These are phyloP conservation scores for Eimeria zaria DNA, from an alignment of 169 alveolate genomes.

Conservation along the genomic window DNA sequence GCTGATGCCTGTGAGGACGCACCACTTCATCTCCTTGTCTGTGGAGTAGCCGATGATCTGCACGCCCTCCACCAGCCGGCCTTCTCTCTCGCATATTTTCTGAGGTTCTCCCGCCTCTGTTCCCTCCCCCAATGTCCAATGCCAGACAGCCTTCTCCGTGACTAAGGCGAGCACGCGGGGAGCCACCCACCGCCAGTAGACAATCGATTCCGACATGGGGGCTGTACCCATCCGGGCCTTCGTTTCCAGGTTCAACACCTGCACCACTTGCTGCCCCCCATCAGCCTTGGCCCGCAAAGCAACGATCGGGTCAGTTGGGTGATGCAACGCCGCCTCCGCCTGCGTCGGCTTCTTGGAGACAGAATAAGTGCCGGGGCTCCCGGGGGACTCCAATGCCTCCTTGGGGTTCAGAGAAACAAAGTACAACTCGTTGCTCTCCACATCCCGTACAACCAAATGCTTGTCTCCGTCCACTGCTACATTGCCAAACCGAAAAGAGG, in stretches of 20 bases:
- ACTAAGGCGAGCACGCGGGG: constrained; percentile 95
- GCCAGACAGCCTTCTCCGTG: constrained; percentile 95
- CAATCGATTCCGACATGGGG: constrained; percentile 94
- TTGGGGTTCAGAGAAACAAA: constrained; percentile 89
- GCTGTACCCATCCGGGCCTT: constrained; percentile 95
- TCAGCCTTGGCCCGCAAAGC: constrained; percentile 95
- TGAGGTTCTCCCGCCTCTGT: constrained; percentile 87
- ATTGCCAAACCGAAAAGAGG: constrained; percentile 88
- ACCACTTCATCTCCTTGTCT: constrained; percentile 94
- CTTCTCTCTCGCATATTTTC: constrained; percentile 95
- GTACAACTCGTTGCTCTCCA: constrained; percentile 85
- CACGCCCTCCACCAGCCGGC: constrained; percentile 93
- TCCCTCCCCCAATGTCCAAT: constrained; percentile 91
- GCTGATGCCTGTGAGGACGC: constrained; percentile 96
- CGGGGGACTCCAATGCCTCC: constrained; percentile 78
- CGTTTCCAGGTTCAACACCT: constrained; percentile 96
- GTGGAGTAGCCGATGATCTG: constrained; percentile 92
- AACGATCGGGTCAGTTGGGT: constrained; percentile 96
- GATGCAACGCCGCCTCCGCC: constrained; percentile 98
- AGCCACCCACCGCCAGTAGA: constrained; percentile 97
- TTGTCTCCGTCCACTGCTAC: constrained; percentile 88
- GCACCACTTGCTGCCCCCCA: constrained; percentile 89
- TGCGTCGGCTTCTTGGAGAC: constrained; percentile 96
- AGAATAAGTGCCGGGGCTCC: constrained; percentile 59
- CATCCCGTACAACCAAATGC: constrained; percentile 88